Evolutionary conservation across 73 alveolate species (phyloP).

Genomic region (Paramecium bursaria): DNA sequence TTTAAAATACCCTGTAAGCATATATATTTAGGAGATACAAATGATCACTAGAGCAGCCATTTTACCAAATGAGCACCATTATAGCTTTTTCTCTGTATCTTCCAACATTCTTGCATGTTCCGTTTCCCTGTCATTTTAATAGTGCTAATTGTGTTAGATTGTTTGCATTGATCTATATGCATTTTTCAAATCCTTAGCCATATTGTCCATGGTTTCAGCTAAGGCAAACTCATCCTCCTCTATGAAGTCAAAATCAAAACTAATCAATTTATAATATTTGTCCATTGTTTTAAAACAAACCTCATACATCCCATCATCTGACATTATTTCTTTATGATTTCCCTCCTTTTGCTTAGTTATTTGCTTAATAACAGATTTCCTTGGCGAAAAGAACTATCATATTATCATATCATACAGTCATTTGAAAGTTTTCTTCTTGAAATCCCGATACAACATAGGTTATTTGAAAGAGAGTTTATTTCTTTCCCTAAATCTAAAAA

Average conservation of each 20-base stretch:
- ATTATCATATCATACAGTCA: not conserved
- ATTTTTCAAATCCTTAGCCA: conserved; percentile 53
- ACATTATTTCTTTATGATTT: conserved; percentile 45
- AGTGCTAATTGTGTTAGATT: conserved; percentile 33
- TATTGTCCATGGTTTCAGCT: conserved; percentile 59
- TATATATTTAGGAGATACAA: conserved; percentile 40
- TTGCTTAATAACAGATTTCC: conserved; percentile 9
- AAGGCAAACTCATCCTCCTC: conserved; percentile 45
- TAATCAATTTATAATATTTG: conserved; percentile 56
- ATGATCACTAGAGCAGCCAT: conserved; percentile 48
- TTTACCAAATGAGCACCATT: conserved; percentile 59
- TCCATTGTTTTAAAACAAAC: conserved; percentile 47
- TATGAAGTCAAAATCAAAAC: conserved; percentile 51
- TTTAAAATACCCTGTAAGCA: conserved; percentile 55
- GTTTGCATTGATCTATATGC: conserved; percentile 27
- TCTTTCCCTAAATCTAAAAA: conserved; percentile 43
- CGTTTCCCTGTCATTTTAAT: conserved; percentile 52
- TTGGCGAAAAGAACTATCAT: conserved; percentile 54
- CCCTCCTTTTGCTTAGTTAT: conserved; percentile 48
- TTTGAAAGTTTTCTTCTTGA: conserved; percentile 38
- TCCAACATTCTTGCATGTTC: conserved; percentile 60
- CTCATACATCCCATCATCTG: conserved; percentile 50
- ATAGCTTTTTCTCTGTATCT: conserved; percentile 39
- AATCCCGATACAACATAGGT: conserved; percentile 59
- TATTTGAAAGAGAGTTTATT: not conserved